Evolutionary conservation across 805 yeast genomes (phyloP).

Genomic region (Candida arabinofermentans): DNA sequence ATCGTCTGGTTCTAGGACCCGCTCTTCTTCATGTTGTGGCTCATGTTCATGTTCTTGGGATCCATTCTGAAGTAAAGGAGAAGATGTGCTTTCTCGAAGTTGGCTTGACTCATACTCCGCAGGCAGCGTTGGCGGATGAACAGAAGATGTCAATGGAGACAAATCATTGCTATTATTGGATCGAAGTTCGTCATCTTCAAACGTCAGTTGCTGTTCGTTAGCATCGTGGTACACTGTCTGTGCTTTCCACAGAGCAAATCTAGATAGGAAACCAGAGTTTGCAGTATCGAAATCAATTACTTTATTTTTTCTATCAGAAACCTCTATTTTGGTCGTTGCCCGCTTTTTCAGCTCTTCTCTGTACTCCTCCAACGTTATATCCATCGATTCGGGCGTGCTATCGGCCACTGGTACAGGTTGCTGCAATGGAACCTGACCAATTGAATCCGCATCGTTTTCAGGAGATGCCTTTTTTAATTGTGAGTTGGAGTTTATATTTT

Average conservation of each 20-base stretch:
- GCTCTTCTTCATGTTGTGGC: no score
- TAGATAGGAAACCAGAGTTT: not conserved
- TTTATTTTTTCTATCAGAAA: not conserved
- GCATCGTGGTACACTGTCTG: not conserved
- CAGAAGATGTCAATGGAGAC: conserved; percentile 1
- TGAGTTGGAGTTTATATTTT: no score
- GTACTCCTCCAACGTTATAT: conserved; percentile 24
- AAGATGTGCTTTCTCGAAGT: not conserved
- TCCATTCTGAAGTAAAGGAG: not conserved
- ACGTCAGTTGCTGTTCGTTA: not conserved
- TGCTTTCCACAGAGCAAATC: conserved; percentile 1
- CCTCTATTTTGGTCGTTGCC: conserved; percentile 2
- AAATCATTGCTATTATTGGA: not conserved
- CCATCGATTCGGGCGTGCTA: conserved; percentile 5
- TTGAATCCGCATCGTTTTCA: not conserved
- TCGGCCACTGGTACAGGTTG: not conserved
- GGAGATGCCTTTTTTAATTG: not conserved
- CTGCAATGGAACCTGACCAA: not conserved
- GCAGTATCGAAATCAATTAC: not conserved
- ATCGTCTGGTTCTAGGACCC: not conserved
- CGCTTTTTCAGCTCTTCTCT: conserved; percentile 18
- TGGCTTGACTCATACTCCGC: no score
- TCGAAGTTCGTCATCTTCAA: not conserved
- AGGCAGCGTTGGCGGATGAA: no score
- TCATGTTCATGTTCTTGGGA: not conserved